phyloP scores from a whole-genome alignment of 805 yeast genomes.

The Yarrowia sp. region DNA sequence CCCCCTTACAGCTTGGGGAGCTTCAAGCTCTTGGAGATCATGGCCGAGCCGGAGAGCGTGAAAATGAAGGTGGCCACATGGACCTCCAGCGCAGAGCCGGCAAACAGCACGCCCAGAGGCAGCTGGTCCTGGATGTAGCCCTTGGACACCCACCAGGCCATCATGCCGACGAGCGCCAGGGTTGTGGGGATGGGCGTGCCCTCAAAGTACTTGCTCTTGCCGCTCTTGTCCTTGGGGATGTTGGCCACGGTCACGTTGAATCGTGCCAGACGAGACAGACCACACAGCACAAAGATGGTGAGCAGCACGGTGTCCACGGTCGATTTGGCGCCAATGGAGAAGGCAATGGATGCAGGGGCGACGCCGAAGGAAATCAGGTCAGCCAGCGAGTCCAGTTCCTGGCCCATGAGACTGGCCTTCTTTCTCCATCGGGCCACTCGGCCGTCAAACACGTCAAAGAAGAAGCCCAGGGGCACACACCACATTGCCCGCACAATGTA shows the following conservation, averaged over 20 bases:
- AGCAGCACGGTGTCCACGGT: constrained; percentile 79
- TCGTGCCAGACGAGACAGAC: constrained; percentile 90
- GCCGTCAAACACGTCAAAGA: constrained; percentile 96
- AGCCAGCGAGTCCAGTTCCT: constrained; percentile 95
- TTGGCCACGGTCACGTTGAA: constrained; percentile 93
- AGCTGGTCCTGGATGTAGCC: constrained; percentile 55
- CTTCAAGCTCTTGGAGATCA: constrained; percentile 87
- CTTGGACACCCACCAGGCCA: constrained; percentile 71
- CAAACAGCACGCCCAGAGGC: constrained; percentile 69
- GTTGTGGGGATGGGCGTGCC: constrained; percentile 96
- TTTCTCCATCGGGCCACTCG: constrained; percentile 94
- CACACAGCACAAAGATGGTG: constrained; percentile 88
- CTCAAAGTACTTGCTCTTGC: constrained; percentile 91
- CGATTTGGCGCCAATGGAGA: constrained; percentile 86
- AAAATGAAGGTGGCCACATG: constrained; percentile 74
- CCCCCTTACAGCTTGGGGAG: constrained; percentile 77
- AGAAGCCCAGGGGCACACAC: constrained; percentile 87
- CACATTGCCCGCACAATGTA: constrained; percentile 82
- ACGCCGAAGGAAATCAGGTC: constrained; percentile 95
- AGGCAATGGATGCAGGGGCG: constrained; percentile 92
- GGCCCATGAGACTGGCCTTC: constrained; percentile 93
- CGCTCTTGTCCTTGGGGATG: constrained; percentile 85
- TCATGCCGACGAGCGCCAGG: constrained; percentile 70
- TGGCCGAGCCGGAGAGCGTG: constrained; percentile 82
- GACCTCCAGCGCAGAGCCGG: constrained; percentile 68